Evolutionary conservation across 441 rosid species (phyloP), one percentile per base, ranked within the genome.

Genomic region (Erodium trifolium): DNA sequence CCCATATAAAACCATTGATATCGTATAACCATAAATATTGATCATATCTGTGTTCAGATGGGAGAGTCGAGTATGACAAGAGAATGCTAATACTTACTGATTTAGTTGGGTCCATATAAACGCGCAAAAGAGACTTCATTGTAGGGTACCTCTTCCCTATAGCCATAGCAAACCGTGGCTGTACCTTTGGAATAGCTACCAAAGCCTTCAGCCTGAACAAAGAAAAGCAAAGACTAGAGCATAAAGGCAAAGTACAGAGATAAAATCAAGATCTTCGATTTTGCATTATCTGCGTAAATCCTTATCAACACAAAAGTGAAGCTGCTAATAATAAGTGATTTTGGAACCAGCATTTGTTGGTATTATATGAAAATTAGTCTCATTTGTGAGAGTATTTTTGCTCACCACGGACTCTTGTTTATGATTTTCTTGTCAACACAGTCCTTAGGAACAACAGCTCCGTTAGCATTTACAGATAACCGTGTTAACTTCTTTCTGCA

Each of bases 121-220:
- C 86, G 12, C 73, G 83, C 81, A 94, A 79, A 73, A 94, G 96
- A 69, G 99, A 87, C 83, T 84, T 94, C 99, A 92, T 88, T 19
- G 99, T 84, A 16, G 98, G 97, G 75, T 94, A 92, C 83, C 86
- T 85, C 82, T 85, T 90, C 93, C 87, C 80, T 75, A 92, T 86
- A 63, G 99, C 91, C 70, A 90, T 49, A 5, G 97, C 96, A 75
- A 82, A 88, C 72, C 95, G 86, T 39, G 99, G 98, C 78, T 92
- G 99, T 72, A 94, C 97, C 86, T 92, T 94, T 67, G 98, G 98
- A 53, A 94, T 89, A 43, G 96, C 87, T 60, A 90, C 85, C 83
- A 92, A 84, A 14, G 95, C 94, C 81, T 87, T 94, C 74, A 92
- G 79, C 98, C 99, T 94, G 84, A 72, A 69, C 3, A 37, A 39